Evolutionary conservation across 768 basidiomycete genomes (phyloP).

Genomic region (Favolaschia claudopus): DNA sequence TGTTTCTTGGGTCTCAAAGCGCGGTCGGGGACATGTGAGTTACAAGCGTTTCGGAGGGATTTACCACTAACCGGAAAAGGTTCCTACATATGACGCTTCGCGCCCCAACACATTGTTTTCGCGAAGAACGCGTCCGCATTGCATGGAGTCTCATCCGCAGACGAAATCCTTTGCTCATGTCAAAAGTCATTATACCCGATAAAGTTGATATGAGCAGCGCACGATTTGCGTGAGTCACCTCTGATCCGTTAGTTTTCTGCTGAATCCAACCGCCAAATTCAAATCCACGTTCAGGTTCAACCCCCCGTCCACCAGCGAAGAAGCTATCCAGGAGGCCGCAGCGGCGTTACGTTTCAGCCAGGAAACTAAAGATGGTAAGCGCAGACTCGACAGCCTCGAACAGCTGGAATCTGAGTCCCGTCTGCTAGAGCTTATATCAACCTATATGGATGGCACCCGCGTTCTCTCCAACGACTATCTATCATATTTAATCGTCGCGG

Average conservation of each 20-base stretch:
- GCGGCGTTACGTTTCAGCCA: slow-evolving; percentile 45
- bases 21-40: slow-evolving; percentile 46
- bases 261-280: no score
- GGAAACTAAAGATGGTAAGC: slow-evolving; percentile 53
- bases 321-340: slow-evolving; percentile 52
- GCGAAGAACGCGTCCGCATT: slow-evolving; percentile 45
- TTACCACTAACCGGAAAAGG: slow-evolving; percentile 25
- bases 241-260: neutral
- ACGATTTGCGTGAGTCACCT: slow-evolving; percentile 56
- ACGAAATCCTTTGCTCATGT: slow-evolving; percentile 65
- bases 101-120: slow-evolving; percentile 30
- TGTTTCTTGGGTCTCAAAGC: slow-evolving; percentile 38
- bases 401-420: neutral
- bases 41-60: no score
- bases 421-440: slow-evolving; percentile 53
- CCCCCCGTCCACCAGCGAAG: slow-evolving; percentile 44
- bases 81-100: slow-evolving; percentile 41
- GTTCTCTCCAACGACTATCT: slow-evolving; percentile 59
- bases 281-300: slow-evolving; percentile 43
- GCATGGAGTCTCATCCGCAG: slow-evolving; percentile 67
- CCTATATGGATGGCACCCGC: slow-evolving; percentile 69
- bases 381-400: neutral
- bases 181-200: slow-evolving; percentile 45
- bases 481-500: slow-evolving; percentile 53
- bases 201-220: slow-evolving; percentile 46